Evolutionary conservation across 2,329 filamentous ascomycete genomes (phyloP).

Genomic region (Tolypocladium album): DNA sequence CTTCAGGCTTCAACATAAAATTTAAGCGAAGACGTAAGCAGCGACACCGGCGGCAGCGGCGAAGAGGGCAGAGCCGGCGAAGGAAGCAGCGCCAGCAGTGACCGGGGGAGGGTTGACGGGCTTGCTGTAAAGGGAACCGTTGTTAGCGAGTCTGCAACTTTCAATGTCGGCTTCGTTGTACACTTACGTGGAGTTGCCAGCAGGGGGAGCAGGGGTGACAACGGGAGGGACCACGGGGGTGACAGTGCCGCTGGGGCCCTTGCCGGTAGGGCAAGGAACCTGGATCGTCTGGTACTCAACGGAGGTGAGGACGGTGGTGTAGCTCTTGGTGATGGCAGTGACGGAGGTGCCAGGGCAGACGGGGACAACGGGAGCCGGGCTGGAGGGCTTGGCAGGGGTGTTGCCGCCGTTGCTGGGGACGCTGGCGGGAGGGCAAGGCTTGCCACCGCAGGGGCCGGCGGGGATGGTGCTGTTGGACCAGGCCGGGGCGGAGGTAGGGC

Average conservation of each 20-base stretch:
- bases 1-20: constrained; percentile 27
- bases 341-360: constrained; percentile 28
- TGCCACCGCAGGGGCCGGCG: constrained; percentile 6
- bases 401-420: constrained; percentile 4
- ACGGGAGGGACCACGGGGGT: constrained; percentile 22
- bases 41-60: constrained; percentile 44
- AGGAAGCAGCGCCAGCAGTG: constrained; percentile 40
- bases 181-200: constrained; percentile 18
- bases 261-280: constrained; percentile 28
- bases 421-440: constrained; percentile 5
- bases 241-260: constrained; percentile 10
- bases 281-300: constrained; percentile 41
- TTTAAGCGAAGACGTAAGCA: constrained; percentile 45
- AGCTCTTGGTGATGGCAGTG: constrained; percentile 42
- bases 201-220: constrained; percentile 25
- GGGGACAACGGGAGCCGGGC: neutral
- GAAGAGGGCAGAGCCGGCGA: constrained; percentile 42
- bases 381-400: constrained; percentile 3
- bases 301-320: constrained; percentile 44
- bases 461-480: constrained; percentile 10
- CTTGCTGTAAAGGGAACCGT: constrained; percentile 6
- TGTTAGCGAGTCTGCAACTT: neutral
- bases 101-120: constrained; percentile 23
- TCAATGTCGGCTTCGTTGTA: no score
- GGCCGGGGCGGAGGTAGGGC: constrained; percentile 5